Evolutionary conservation across 2,329 filamentous ascomycete genomes (phyloP), one percentile per base, ranked within the genome.

Genomic region (Aspergillus fischeri): DNA sequence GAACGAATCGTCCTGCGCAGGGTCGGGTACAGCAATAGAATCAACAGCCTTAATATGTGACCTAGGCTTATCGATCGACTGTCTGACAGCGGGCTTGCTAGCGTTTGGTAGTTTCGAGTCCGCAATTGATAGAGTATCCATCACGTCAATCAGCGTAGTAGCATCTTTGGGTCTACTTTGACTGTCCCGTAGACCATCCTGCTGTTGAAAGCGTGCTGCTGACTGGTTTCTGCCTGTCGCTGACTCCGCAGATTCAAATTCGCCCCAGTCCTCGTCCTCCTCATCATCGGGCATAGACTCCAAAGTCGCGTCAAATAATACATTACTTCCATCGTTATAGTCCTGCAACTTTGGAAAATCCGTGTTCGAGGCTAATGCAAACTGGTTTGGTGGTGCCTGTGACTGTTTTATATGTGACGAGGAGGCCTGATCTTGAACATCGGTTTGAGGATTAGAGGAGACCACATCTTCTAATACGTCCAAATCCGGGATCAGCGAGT

Each of bases 231-330:
- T 53, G n/a, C 48, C 51, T n/a, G 59, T 29, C n/a, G 59, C 54
- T 41, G 62, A 44, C 28, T 69, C 68, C 42, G 74, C 72, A 11
- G 66, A 63, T 58, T 77, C 75, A 54, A 79, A 79, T 47, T 78
- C 76, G n/a, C 77, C 77, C 76, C 77, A 79, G 9, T 75, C 75
- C 50, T 78, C 77, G 35, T 75, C 73, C 9, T 62, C 66, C 9
- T 62, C 64, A 32, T 70, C 66, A 45, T 63, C 63, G 11, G 63
- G 61, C 29, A 58, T 56, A 41, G 51, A 52, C 49, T 75, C 73
- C 7, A 67, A 60, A 32, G 70, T 61, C 38, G 83, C 86, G 70
- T 90, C 87, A 68, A 90, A 90, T 2, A 90, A 75, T 3, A 90
- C 81, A 61, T 85, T 82, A 1, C 60, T 70, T 27, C 68, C 64